Conservation (phyloP, 2,329 filamentous ascomycete species). For the Decorospora gaudefroyi region DNA sequence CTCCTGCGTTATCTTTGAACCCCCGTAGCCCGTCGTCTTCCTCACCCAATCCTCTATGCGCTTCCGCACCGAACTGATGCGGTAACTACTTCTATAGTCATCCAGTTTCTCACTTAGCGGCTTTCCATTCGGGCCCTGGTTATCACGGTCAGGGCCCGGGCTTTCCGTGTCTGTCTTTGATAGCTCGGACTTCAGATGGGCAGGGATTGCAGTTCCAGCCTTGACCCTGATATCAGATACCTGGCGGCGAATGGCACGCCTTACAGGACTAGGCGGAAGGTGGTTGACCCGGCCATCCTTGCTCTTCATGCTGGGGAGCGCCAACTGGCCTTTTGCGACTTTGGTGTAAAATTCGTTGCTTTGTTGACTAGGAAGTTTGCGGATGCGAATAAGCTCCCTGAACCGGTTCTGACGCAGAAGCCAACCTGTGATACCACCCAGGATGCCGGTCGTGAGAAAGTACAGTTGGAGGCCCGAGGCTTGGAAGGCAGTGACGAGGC, state of each 20-base stretch:
- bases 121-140: slow-evolving; percentile 27
- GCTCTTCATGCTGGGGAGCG: slow-evolving; percentile 29
- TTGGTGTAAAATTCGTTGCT: slow-evolving; percentile 36
- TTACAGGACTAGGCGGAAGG: slow-evolving; percentile 27
- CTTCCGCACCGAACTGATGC: slow-evolving; percentile 24
- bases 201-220: slow-evolving; percentile 27
- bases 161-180: slow-evolving; percentile 21
- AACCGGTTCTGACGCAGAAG: slow-evolving; percentile 47
- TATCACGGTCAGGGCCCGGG: slow-evolving; percentile 30
- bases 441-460: slow-evolving; percentile 57
- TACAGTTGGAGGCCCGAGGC: slow-evolving; percentile 65
- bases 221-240: slow-evolving; percentile 35
- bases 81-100: slow-evolving; percentile 36
- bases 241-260: slow-evolving; percentile 17
- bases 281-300: slow-evolving; percentile 36
- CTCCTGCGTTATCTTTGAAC: slow-evolving; percentile 22
- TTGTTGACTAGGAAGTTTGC: slow-evolving; percentile 26
- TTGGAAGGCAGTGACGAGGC: slow-evolving; percentile 59
- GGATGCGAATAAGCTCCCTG: slow-evolving; percentile 47
- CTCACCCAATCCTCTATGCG: slow-evolving; percentile 18
- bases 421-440: slow-evolving; percentile 49
- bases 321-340: slow-evolving; percentile 34
- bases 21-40: slow-evolving; percentile 24
- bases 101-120: slow-evolving; percentile 27
- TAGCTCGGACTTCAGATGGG: slow-evolving; percentile 27